Percentiles rank a stretch among this genome's conserved stretches.
Evolutionary conservation across 1,139 yeast genomes (phyloP).

Genomic region (Pichia sp.): DNA sequence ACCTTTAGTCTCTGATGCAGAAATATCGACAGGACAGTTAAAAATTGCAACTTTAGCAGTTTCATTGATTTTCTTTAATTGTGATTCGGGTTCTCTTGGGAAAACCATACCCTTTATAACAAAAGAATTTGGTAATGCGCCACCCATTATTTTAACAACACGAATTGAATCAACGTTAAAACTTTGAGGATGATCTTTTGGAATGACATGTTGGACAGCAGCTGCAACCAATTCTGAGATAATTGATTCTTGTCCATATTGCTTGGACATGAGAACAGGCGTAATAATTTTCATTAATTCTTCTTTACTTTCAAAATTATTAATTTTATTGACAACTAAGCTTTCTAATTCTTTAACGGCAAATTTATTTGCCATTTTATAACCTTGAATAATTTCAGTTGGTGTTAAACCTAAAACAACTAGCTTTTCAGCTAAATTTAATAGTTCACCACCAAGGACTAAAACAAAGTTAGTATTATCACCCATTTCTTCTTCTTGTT

Average conservation of each 20-base stretch:
- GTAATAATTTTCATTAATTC: conserved; percentile 70
- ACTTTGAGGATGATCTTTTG: conserved; percentile 41
- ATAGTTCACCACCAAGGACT: conserved; percentile 84
- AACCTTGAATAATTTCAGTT: conserved; percentile 86
- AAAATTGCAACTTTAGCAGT: conserved; percentile 85
- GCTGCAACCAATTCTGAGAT: conserved; percentile 78
- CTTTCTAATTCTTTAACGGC: conserved; percentile 64
- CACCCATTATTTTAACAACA: conserved; percentile 95
- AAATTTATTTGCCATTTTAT: conserved; percentile 71
- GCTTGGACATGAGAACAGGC: conserved; percentile 90
- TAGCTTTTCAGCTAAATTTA: conserved; percentile 77
- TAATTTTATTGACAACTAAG: conserved; percentile 57
- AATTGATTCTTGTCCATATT: conserved; percentile 78
- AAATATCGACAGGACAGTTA: conserved; percentile 90
- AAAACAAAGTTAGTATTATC: conserved; percentile 69
- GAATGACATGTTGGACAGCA: conserved; percentile 76
- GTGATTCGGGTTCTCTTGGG: conserved; percentile 94
- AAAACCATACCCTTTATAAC: conserved; percentile 98
- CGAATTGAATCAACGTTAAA: conserved; percentile 91
- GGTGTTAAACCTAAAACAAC: conserved; percentile 82
- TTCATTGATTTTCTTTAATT: conserved; percentile 52
- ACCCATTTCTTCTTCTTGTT: conserved; percentile 89
- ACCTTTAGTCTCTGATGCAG: conserved; percentile 95
- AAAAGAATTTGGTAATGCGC: conserved; percentile 63
- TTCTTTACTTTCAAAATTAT: conserved; percentile 46